phyloP scores from a whole-genome alignment of 2,329 filamentous ascomycete species.

The Aspergillus novofumigatus region DNA sequence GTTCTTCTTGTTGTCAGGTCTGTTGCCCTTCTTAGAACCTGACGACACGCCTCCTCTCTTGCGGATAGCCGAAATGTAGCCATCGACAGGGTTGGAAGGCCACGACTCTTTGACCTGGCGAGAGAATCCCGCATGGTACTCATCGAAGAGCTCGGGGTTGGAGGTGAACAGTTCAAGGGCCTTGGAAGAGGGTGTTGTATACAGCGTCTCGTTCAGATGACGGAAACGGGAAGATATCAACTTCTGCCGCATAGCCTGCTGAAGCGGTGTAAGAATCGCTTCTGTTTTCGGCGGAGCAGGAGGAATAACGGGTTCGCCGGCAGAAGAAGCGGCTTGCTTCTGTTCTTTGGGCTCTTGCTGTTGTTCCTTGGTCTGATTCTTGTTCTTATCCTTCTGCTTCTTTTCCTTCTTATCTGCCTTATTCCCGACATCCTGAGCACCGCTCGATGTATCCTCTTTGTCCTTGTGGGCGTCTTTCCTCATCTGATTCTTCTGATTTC shows the following conservation, averaged over 20 bases:
- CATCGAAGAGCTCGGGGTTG: constrained; percentile 87
- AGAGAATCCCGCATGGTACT: constrained; percentile 95
- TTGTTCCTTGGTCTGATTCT: constrained; percentile 28
- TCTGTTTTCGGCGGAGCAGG: constrained; percentile 42
- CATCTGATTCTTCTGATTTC: not conserved
- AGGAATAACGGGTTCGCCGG: constrained; percentile 16
- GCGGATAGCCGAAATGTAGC: constrained; percentile 70
- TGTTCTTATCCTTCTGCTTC: constrained; percentile 26
- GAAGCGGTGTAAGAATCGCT: constrained; percentile 79
- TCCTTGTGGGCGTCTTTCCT: constrained; percentile 18
- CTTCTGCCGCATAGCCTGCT: constrained; percentile 92
- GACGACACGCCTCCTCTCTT: constrained; percentile 55
- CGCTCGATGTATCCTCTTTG: constrained; percentile 21
- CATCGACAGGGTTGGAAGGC: constrained; percentile 94
- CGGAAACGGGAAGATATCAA: constrained; percentile 93
- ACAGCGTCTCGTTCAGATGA: constrained; percentile 93
- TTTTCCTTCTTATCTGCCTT: constrained; percentile 20
- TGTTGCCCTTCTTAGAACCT: constrained; percentile 40
- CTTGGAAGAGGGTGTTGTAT: constrained; percentile 81
- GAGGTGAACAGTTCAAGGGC: constrained; percentile 78
- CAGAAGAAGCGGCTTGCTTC: constrained; percentile 10
- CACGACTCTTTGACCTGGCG: constrained; percentile 86
- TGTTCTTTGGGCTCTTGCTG: constrained; percentile 20
- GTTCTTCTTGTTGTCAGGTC: constrained; percentile 26
- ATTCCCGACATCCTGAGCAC: constrained; percentile 15